A percentile compares a stretch with the other conserved stretches of the same genome.
phyloP scores from a whole-genome alignment of 139 green algal genomes.

The Spirogloea muscicola region DNA sequence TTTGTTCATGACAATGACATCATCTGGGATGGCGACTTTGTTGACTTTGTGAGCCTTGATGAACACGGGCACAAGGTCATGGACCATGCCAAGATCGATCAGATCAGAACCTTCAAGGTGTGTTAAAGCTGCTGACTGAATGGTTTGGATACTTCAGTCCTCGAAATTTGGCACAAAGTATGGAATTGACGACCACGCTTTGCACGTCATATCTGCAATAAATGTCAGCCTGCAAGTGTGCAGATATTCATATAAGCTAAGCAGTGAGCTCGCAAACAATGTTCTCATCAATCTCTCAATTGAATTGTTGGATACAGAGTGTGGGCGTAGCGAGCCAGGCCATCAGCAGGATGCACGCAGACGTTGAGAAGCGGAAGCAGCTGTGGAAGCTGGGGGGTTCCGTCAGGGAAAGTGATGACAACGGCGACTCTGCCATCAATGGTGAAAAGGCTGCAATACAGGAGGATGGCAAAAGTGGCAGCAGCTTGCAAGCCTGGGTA shows the following conservation, averaged over 20 bases:
- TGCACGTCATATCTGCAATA: background rate
- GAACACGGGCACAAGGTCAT: conserved; percentile 10
- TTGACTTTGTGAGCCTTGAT: conserved; percentile 21
- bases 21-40: conserved; percentile 24
- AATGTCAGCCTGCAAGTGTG: background rate
- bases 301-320: background rate
- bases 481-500: too few relatives aligned
- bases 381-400: too few relatives aligned
- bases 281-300: background rate
- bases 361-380: conserved; percentile 3
- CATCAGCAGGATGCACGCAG: conserved; percentile 19
- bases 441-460: too few relatives aligned
- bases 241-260: too few relatives aligned
- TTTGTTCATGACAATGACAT: conserved; percentile 37
- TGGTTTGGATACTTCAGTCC: background rate
- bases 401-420: too few relatives aligned
- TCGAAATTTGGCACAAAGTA: background rate
- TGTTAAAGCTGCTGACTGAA: background rate
- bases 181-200: background rate
- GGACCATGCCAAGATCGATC: conserved; percentile 41
- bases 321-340: conserved; percentile 1
- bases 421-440: too few relatives aligned
- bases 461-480: too few relatives aligned
- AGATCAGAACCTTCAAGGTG: conserved; percentile 29
- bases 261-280: too few relatives aligned